These are phyloP conservation scores for Magnaporthales sp. DNA, from an alignment of 2,329 filamentous ascomycete genomes.

Conservation along the genomic window DNA sequence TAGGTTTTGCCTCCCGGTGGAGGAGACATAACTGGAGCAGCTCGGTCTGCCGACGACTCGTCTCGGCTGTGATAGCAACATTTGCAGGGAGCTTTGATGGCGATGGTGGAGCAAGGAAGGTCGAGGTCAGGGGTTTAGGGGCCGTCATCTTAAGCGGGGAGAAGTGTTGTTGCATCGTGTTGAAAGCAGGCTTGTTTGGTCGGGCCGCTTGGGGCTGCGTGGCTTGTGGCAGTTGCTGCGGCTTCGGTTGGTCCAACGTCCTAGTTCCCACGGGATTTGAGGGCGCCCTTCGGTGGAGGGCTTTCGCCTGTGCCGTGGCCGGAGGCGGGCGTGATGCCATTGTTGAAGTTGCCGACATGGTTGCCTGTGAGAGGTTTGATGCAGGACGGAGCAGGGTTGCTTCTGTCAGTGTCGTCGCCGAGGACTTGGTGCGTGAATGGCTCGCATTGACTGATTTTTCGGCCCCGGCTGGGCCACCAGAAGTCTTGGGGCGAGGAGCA, in stretches of 20 bases:
- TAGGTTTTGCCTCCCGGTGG: slow-evolving; percentile 40
- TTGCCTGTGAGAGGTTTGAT: slow-evolving; percentile 15
- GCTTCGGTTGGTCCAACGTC: slow-evolving; percentile 1
- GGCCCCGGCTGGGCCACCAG: slow-evolving; percentile 15
- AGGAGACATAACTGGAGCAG: slow-evolving; percentile 57
- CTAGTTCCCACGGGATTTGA: slow-evolving; percentile 6
- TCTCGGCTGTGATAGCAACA: slow-evolving; percentile 49
- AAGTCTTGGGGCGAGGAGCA: slow-evolving; percentile 18
- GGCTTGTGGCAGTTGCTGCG: slow-evolving; percentile 3
- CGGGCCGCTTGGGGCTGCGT: not conserved
- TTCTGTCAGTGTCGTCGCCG: slow-evolving; percentile 26
- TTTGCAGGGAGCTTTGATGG: slow-evolving; percentile 54
- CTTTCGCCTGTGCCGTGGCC: slow-evolving; percentile 5
- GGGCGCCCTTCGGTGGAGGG: slow-evolving; percentile 10
- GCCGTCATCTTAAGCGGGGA: slow-evolving; percentile 52
- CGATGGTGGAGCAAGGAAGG: slow-evolving; percentile 49
- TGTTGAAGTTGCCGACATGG: slow-evolving; percentile 4
- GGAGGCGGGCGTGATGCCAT: slow-evolving; percentile 12
- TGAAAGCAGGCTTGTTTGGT: slow-evolving; percentile 44
- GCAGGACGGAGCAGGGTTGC: slow-evolving; percentile 30
- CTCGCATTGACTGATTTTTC: slow-evolving; percentile 10
- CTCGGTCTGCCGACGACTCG: slow-evolving; percentile 50
- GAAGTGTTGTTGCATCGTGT: slow-evolving; percentile 58
- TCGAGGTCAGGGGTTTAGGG: slow-evolving; percentile 53
- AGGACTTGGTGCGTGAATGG: slow-evolving; percentile 32